Conservation (phyloP, 768 basidiomycete genomes). For the Xerocomus spinulosus region DNA sequence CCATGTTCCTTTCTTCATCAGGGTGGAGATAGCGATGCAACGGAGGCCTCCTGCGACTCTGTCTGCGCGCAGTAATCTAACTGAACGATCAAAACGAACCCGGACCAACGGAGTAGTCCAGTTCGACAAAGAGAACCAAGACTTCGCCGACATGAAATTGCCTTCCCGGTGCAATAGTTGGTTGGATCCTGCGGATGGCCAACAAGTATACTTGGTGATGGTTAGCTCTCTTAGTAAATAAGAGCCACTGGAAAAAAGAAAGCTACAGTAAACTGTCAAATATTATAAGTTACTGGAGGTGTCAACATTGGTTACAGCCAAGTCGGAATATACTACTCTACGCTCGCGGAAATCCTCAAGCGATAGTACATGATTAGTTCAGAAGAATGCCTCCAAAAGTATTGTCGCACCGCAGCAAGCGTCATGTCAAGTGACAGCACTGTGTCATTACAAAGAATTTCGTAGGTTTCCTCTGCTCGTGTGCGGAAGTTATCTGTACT, state of each 20-base stretch:
- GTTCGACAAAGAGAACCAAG: too few relatives aligned
- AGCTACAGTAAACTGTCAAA: conserved; percentile 9
- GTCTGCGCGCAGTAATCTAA: too few relatives aligned
- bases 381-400: conserved; percentile 72
- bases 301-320: conserved; percentile 1
- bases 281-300: conserved; percentile 19
- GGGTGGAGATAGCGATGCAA: too few relatives aligned
- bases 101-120: too few relatives aligned
- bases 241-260: neutral
- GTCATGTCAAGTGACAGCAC: conserved; percentile 84
- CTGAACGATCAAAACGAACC: too few relatives aligned
- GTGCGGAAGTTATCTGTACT: conserved; percentile 16
- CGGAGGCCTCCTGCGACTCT: too few relatives aligned
- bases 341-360: conserved; percentile 29
- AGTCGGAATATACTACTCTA: conserved; percentile 1
- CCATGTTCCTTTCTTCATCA: too few relatives aligned
- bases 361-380: conserved; percentile 80
- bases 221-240: neutral
- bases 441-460: conserved; percentile 85
- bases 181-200: too few relatives aligned
- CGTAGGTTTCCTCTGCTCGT: conserved; percentile 67
- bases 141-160: too few relatives aligned
- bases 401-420: conserved; percentile 86
- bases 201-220: too few relatives aligned
- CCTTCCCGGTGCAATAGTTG: too few relatives aligned